Conservation (phyloP, 768 basidiomycete genomes). For the Tricholoma bakamatsutake region DNA sequence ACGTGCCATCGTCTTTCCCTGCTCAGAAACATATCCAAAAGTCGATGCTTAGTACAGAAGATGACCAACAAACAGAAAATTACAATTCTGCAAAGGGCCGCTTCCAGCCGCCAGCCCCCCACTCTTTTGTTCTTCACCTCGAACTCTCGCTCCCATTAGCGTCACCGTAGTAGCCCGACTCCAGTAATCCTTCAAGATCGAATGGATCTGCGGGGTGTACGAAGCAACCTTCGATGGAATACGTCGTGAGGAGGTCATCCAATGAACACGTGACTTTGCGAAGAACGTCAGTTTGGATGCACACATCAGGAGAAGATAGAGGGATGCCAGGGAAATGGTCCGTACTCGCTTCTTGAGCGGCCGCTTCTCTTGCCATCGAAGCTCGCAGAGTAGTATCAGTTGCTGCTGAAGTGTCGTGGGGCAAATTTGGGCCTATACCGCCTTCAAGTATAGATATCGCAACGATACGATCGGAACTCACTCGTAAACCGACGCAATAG, state of each 20-base stretch:
- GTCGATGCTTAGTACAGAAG: no score
- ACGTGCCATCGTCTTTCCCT: neutral
- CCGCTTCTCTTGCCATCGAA: conserved; percentile 5
- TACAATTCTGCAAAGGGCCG: no score
- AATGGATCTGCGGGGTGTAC: neutral
- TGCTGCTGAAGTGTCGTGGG: neutral
- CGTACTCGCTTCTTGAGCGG: conserved; percentile 5
- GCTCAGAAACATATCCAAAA: no score
- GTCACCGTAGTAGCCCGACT: neutral
- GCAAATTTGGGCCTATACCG: neutral
- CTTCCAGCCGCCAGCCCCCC: no score
- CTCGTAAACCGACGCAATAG: conserved; percentile 6
- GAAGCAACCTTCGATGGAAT: neutral
- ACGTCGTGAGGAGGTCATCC: neutral
- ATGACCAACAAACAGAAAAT: neutral
- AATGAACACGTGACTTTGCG: neutral
- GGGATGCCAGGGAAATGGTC: neutral
- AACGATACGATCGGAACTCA: neutral
- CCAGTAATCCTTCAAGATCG: neutral
- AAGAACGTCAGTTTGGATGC: neutral
- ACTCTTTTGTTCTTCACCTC: neutral
- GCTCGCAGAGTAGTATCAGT: neutral
- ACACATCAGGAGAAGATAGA: neutral
- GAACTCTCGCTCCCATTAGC: neutral
- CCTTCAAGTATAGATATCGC: neutral